Base-by-base conservation (phyloP, 2,329 filamentous ascomycete genomes). In the Clarireedia sp. region DNA sequence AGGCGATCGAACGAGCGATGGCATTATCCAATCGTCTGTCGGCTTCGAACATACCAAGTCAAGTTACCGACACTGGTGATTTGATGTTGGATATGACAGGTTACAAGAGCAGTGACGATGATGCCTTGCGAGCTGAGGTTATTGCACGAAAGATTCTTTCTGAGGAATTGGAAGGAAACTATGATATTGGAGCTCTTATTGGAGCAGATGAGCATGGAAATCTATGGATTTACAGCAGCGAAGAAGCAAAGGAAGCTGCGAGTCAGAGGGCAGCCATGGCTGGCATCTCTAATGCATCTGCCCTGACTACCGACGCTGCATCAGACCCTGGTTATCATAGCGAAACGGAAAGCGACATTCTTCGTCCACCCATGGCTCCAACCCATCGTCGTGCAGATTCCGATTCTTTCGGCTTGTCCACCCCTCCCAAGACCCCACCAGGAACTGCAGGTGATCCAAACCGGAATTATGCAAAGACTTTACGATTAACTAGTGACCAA, bases 211-310 rank as follows among this genome's bases (percentile, higher is more conserved):
- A 95, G 67, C 84, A 94, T 57, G 94, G 94, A 6, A 99, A 99
- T 66, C 78, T 99, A n/a, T 97, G 94, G 92, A 97, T 99, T 62
- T 99, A 99, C 74, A 94, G 90, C 72, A 97, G 91, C 65, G 91
- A 97, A 70, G 91, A 96, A 67, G 90, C 94, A 23, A 97, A 96
- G 68, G 87, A 94, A 65, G 87, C 88, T 6, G 92, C 92, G 33
- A 86, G 86, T 74, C 85, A 86, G 38, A 77, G 78, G 64, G 75
- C 78, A 2, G 72, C 74, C 1, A 68, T 83, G 57, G 74, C 74
- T 24, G 73, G 75, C 3, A 72, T 85, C 60, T 48, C 57, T 9
- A 57, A 51, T 40, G 57, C 61, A 19, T 47, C 54, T 9, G 50
- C 61, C 9, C 49, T 68, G 26, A 62, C 59, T 4, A 59, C 58